Conservation (phyloP, 2,329 filamentous ascomycete species). For the Penicillium oxalicum region DNA sequence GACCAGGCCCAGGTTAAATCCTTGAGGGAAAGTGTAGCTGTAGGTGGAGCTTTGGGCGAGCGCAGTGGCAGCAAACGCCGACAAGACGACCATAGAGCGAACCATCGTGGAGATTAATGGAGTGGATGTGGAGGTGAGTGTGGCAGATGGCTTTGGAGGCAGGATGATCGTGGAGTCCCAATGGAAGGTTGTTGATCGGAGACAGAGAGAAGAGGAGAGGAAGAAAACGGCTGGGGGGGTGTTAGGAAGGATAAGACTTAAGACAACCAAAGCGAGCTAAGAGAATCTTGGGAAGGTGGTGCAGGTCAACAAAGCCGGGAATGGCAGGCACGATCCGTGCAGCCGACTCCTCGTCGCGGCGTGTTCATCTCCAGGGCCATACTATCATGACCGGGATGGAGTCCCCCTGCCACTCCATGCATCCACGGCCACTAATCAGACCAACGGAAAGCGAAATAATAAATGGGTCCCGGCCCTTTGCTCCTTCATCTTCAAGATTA, state of each 20-base stretch:
- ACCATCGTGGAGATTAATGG: slow-evolving; percentile 37
- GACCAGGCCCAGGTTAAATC: slow-evolving; percentile 41
- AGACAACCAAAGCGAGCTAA: neutral
- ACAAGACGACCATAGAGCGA: slow-evolving; percentile 44
- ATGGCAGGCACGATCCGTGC: slow-evolving; percentile 5
- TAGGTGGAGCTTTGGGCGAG: slow-evolving; percentile 32
- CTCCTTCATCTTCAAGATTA: neutral
- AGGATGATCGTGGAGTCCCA: too few relatives aligned
- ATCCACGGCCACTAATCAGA: too few relatives aligned
- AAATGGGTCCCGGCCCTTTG: too few relatives aligned
- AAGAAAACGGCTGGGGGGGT: neutral
- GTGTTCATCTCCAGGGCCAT: neutral
- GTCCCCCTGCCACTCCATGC: too few relatives aligned
- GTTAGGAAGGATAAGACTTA: neutral
- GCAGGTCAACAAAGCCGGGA: slow-evolving; percentile 4
- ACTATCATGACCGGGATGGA: neutral
- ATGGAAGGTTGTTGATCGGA: neutral
- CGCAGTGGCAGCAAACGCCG: slow-evolving; percentile 42
- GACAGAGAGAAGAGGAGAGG: neutral
- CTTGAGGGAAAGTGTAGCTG: slow-evolving; percentile 36
- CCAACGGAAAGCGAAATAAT: too few relatives aligned
- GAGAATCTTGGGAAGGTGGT: neutral
- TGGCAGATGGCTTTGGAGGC: too few relatives aligned
- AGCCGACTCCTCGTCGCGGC: neutral
- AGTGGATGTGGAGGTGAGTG: too few relatives aligned